Conservation (phyloP, 495 filamentous ascomycete genomes). For the Xylaria bambusicola region DNA sequence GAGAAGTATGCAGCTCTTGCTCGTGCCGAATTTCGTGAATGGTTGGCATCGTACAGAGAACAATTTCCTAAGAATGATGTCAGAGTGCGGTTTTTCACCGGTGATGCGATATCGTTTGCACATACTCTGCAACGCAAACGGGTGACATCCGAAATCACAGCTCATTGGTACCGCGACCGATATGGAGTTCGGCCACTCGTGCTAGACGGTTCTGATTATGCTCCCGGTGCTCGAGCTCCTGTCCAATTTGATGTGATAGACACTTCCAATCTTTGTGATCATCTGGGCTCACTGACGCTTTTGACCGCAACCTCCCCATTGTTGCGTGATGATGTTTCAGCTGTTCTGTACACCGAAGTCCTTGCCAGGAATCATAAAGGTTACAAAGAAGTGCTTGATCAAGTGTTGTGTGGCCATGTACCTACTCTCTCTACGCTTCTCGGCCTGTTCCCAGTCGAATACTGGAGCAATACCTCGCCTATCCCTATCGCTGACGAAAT, state of each 20-base stretch:
- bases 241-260: constrained; percentile 57
- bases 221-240: constrained; percentile 35
- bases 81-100: constrained; percentile 43
- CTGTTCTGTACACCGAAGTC: constrained; percentile 50
- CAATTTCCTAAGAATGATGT: constrained; percentile 27
- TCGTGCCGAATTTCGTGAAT: background rate
- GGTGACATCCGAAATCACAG: constrained; percentile 20
- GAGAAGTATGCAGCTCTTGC: background rate
- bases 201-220: constrained; percentile 45
- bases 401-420: constrained; percentile 44
- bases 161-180: constrained; percentile 30
- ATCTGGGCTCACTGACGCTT: constrained; percentile 50
- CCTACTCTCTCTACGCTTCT: constrained; percentile 48
- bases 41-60: constrained; percentile 3
- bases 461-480: constrained; percentile 50
- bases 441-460: constrained; percentile 49
- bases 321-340: constrained; percentile 37
- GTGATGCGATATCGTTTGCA: constrained; percentile 49
- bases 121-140: constrained; percentile 44
- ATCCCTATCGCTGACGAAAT: constrained; percentile 32
- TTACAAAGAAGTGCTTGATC: constrained; percentile 24
- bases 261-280: constrained; percentile 56
- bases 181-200: constrained; percentile 30
- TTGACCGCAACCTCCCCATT: constrained; percentile 50
- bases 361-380: constrained; percentile 26